Evolutionary conservation across 305 asterid genomes (phyloP).

Genomic region (Fraxinus greggii): DNA sequence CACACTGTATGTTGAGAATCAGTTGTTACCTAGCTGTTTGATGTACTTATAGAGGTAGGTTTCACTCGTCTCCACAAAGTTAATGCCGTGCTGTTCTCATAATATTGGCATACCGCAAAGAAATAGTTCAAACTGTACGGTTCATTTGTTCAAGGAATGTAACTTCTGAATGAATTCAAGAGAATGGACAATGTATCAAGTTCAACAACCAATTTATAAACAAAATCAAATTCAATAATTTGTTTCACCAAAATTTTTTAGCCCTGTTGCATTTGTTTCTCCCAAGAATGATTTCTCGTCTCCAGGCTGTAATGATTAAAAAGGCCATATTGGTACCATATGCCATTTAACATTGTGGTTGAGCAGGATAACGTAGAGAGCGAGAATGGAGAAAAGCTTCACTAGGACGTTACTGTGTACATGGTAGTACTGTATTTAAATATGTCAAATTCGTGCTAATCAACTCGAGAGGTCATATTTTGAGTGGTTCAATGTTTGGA

Average conservation of each 20-base stretch:
- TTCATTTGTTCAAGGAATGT: constrained; percentile 38
- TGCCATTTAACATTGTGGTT: background rate
- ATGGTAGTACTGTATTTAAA: background rate
- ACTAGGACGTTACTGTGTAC: background rate
- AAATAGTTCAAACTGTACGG: constrained; percentile 47
- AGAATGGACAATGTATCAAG: constrained; percentile 4
- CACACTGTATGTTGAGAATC: constrained; percentile 36
- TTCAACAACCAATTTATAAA: background rate
- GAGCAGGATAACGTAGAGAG: background rate
- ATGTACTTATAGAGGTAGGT: constrained; percentile 49
- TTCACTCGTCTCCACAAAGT: constrained; percentile 31
- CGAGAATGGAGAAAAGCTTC: background rate
- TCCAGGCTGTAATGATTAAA: background rate
- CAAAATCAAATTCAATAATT: background rate
- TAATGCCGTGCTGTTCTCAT: constrained; percentile 28
- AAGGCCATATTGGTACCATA: background rate
- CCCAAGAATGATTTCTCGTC: background rate
- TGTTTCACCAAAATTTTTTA: background rate
- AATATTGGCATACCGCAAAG: constrained; percentile 30
- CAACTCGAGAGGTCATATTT: background rate
- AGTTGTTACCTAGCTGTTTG: constrained; percentile 33
- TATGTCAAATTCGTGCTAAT: background rate
- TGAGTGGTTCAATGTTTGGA: background rate
- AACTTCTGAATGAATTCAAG: constrained; percentile 11
- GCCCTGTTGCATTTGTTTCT: background rate